Evolutionary conservation across 2,329 filamentous ascomycete species (phyloP).

Genomic region (Ascosphaera apis): DNA sequence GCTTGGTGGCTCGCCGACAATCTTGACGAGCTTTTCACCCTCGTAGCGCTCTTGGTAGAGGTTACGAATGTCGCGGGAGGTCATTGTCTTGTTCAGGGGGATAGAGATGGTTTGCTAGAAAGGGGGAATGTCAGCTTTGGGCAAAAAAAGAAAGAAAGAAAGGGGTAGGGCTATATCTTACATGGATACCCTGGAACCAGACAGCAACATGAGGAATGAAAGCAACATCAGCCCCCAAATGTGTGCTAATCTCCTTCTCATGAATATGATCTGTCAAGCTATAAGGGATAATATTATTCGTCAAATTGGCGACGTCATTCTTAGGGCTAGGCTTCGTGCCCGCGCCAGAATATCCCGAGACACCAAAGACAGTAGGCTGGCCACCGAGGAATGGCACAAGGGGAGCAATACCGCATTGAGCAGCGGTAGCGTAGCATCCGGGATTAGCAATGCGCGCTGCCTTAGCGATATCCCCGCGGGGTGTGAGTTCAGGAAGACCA

Average conservation of each 20-base stretch:
- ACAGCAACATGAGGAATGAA: slow-evolving; percentile 91
- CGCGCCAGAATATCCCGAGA: slow-evolving; percentile 83
- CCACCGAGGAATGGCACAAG: slow-evolving; percentile 56
- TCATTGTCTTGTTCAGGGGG: slow-evolving; percentile 67
- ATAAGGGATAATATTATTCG: slow-evolving; percentile 77
- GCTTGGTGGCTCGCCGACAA: slow-evolving; percentile 63
- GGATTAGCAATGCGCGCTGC: slow-evolving; percentile 75
- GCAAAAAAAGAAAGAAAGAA: slow-evolving; percentile 3
- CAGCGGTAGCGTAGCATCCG: slow-evolving; percentile 84
- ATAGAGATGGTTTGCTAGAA: slow-evolving; percentile 64
- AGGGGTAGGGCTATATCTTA: slow-evolving; percentile 11
- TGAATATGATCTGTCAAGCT: slow-evolving; percentile 85
- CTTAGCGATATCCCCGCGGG: slow-evolving; percentile 50
- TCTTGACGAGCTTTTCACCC: slow-evolving; percentile 83
- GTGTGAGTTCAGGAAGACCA: slow-evolving; percentile 65
- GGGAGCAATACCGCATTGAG: slow-evolving; percentile 72
- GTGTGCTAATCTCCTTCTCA: slow-evolving; percentile 66
- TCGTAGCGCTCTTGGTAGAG: slow-evolving; percentile 93
- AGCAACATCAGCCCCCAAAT: slow-evolving; percentile 50
- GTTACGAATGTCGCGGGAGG: slow-evolving; percentile 73
- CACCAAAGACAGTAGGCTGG: slow-evolving; percentile 65
- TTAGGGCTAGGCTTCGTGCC: slow-evolving; percentile 86
- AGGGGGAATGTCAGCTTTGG: slow-evolving; percentile 1
- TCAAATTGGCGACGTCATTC: slow-evolving; percentile 68
- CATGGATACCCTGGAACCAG: slow-evolving; percentile 88